Evolutionary conservation across 495 filamentous ascomycete genomes (phyloP).

Genomic region (Penicillium antarcticum): DNA sequence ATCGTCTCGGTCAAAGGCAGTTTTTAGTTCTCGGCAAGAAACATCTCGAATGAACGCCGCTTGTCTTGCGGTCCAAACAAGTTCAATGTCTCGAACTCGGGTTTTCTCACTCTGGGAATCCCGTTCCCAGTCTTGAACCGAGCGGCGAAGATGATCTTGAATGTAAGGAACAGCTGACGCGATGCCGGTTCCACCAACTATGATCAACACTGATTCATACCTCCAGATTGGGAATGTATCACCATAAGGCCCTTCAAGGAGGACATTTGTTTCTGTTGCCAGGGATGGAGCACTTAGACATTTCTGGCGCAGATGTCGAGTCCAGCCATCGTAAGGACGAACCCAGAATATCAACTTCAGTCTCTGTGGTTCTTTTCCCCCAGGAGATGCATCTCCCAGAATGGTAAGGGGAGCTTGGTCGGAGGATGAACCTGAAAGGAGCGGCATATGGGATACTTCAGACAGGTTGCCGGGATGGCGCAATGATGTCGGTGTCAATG

Average conservation of each 20-base stretch:
- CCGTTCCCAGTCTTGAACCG: slow-evolving; percentile 1
- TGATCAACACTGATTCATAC: slow-evolving; percentile 52
- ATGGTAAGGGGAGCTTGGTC: background rate
- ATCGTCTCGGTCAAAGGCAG: slow-evolving; percentile 28
- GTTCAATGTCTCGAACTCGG: slow-evolving; percentile 23
- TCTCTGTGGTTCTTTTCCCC: background rate
- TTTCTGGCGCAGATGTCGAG: slow-evolving; percentile 38
- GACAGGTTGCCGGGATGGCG: slow-evolving; percentile 3
- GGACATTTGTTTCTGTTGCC: slow-evolving; percentile 22
- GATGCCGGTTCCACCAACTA: slow-evolving; percentile 60
- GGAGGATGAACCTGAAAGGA: slow-evolving; percentile 21
- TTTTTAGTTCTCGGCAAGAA: slow-evolving; percentile 23
- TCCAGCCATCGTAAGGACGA: slow-evolving; percentile 50
- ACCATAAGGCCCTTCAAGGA: slow-evolving; percentile 62
- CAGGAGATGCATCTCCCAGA: background rate
- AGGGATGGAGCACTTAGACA: slow-evolving; percentile 23
- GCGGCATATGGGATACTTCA: slow-evolving; percentile 31
- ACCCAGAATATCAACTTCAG: slow-evolving; percentile 41
- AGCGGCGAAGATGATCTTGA: slow-evolving; percentile 31
- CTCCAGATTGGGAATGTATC: slow-evolving; percentile 42
- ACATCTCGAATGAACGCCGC: slow-evolving; percentile 32
- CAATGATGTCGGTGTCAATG: background rate
- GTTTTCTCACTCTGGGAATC: slow-evolving; percentile 11
- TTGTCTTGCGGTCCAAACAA: slow-evolving; percentile 44
- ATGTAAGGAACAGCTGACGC: slow-evolving; percentile 54